Conservation (phyloP, 768 basidiomycete genomes). For the Inosperma sp. region DNA sequence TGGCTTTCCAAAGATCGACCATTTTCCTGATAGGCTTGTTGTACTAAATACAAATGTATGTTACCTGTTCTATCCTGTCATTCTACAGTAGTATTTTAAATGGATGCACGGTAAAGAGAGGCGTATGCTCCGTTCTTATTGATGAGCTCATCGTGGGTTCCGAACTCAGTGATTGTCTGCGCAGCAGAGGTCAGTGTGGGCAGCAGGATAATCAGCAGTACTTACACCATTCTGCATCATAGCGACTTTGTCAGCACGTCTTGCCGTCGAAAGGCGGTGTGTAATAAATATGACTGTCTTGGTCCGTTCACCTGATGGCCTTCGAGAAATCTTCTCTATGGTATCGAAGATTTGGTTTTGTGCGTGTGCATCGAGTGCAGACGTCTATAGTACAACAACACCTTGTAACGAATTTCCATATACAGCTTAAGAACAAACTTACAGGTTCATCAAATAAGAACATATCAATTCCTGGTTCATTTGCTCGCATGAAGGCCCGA, state of each 20-base stretch:
- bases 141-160: constrained; percentile 65
- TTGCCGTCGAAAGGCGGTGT: too few species aligned
- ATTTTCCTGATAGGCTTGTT: constrained; percentile 1
- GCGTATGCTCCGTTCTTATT: constrained; percentile 58
- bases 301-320: too few species aligned
- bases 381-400: constrained; percentile 51
- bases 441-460: constrained; percentile 79
- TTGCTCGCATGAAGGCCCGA: too few species aligned
- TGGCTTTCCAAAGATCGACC: too few species aligned
- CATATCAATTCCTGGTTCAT: too few species aligned
- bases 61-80: constrained; percentile 7
- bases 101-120: constrained; percentile 61
- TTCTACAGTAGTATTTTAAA: constrained; percentile 29
- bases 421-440: constrained; percentile 23
- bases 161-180: constrained; percentile 79
- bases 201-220: too few species aligned
- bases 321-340: too few species aligned
- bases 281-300: too few species aligned
- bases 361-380: constrained; percentile 75
- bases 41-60: constrained; percentile 5
- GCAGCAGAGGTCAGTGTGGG: too few species aligned
- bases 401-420: constrained; percentile 6
- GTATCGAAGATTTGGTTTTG: constrained; percentile 77
- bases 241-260: too few species aligned
- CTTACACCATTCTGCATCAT: too few species aligned